Base-by-base conservation (phyloP, 768 basidiomycete genomes). In the Boletellus ananiceps region DNA sequence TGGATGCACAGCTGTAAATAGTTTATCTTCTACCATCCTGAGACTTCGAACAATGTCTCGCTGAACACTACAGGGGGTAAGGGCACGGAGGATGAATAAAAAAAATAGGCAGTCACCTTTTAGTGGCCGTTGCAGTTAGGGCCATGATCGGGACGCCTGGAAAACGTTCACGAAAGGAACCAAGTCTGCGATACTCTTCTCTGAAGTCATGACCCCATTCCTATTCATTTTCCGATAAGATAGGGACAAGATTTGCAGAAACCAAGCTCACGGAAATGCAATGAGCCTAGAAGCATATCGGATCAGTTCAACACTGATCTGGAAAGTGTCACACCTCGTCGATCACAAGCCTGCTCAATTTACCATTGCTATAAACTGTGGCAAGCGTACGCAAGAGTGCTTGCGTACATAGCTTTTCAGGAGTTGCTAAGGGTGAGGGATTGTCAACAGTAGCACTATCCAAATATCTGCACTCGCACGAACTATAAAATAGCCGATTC, bases 121-220 rank as follows among this genome's bases (percentile, higher is more conserved):
- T 66, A 6, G 90, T 93, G 3, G 90, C 89, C 13, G 86, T 89
- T 2, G 90, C 89, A 1, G 89, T 93, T 34, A 93, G 67, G 4
- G 90, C 90, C 87, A 91, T 93, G 56, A 93, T 84, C 0, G 91
- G 90, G 4, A 92, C 78, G 48, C 75, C 71, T 1, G 77, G 76
- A 59, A 83, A 91, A 25, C 71, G 74, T 33, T 78, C 71, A 2
- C 90, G 79, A 63, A 93, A 87, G 34, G 69, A 63, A 5, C 89
- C 90, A 19, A 93, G 73, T 21, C 72, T 76, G 38, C 88, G 72
- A 59, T 91, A 93, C 37, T 88, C 84, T 29, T 65, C 73, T 21
- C 90, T 80, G 61, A 90, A 90, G 57, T 88, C 82, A 41, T 89
- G 87, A 0, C 87, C 88, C 89, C 88, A 91, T 73, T 90, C 88